A percentile compares a stretch with the other conserved stretches of the same genome.
Conservation (phyloP, 257 asterid species). For the Solanum corneliomulleri region DNA sequence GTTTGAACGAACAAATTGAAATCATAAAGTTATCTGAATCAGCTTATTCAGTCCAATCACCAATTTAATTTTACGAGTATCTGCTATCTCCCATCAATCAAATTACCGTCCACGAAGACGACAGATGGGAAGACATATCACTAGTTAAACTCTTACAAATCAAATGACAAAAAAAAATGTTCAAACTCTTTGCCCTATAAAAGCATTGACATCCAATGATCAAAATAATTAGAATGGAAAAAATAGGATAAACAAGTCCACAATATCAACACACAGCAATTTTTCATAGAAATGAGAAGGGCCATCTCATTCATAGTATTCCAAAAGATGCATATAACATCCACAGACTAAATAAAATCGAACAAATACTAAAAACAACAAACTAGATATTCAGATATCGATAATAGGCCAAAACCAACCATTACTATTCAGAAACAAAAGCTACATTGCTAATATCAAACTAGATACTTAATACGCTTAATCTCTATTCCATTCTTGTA, state of each 20-base stretch:
- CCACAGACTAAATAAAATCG: not conserved
- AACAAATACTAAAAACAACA: not conserved
- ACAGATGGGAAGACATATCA: not conserved
- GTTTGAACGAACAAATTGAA: not conserved
- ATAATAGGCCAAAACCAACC: not conserved
- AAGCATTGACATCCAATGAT: not conserved
- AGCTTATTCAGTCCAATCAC: not conserved
- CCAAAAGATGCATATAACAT: not conserved
- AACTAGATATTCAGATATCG: not conserved
- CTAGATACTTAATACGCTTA: not conserved
- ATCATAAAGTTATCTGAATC: not conserved
- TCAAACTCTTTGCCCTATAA: not conserved
- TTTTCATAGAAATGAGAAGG: not conserved
- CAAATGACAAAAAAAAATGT: not conserved
- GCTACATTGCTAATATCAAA: not conserved
- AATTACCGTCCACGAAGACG: rapidly evolving
- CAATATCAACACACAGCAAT: not conserved
- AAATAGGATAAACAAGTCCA: not conserved
- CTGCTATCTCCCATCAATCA: not conserved
- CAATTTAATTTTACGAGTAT: not conserved
- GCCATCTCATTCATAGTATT: not conserved
- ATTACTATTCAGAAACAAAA: not conserved
- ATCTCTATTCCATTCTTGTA: not conserved
- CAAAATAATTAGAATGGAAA: not conserved
- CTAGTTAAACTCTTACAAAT: not conserved